A percentile compares a stretch with the other conserved stretches of the same genome.
Evolutionary conservation across 2,329 filamentous ascomycete species (phyloP).

Genomic region (Phialophora macrospora): DNA sequence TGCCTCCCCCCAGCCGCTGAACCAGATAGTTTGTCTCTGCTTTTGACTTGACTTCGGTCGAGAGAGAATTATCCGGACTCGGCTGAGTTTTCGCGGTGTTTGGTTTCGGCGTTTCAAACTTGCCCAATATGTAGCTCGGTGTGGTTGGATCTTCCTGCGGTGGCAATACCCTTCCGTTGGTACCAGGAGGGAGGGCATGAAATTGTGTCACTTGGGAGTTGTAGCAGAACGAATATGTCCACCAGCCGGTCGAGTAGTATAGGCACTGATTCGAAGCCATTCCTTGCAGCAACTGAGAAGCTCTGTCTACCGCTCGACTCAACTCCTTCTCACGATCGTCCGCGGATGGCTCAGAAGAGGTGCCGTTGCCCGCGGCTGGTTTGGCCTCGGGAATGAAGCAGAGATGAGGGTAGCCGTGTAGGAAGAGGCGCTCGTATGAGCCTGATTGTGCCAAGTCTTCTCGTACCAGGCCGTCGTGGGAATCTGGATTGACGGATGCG

Average conservation of each 20-base stretch:
- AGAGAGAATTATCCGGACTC: conserved; percentile 35
- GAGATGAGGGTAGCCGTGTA: conserved; percentile 74
- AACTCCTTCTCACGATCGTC: conserved; percentile 78
- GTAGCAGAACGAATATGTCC: conserved; percentile 96
- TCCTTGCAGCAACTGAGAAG: conserved; percentile 77
- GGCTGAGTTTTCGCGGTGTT: conserved; percentile 41
- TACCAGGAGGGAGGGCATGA: conserved; percentile 75
- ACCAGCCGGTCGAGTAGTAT: conserved; percentile 87
- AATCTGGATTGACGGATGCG: conserved; percentile 9
- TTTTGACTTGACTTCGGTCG: conserved; percentile 75
- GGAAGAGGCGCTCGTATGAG: conserved; percentile 68
- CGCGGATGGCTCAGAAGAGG: conserved; percentile 67
- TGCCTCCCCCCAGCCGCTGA: conserved; percentile 78
- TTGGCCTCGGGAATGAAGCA: conserved; percentile 79
- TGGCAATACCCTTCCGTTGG: conserved; percentile 69
- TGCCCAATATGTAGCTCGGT: conserved; percentile 77
- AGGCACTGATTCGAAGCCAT: conserved; percentile 77
- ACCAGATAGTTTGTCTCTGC: conserved; percentile 86
- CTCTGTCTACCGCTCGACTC: conserved; percentile 73
- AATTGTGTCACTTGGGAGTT: conserved; percentile 86
- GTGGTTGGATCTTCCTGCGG: conserved; percentile 78
- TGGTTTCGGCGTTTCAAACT: conserved; percentile 49
- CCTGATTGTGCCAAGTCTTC: conserved; percentile 17
- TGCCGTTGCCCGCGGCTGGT: conserved; percentile 64
- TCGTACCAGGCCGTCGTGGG: conserved; percentile 40